A percentile compares a stretch with the other conserved stretches of the same genome.
Conservation (phyloP, 257 asterid species). For the Nicotiana tomentosiformis region DNA sequence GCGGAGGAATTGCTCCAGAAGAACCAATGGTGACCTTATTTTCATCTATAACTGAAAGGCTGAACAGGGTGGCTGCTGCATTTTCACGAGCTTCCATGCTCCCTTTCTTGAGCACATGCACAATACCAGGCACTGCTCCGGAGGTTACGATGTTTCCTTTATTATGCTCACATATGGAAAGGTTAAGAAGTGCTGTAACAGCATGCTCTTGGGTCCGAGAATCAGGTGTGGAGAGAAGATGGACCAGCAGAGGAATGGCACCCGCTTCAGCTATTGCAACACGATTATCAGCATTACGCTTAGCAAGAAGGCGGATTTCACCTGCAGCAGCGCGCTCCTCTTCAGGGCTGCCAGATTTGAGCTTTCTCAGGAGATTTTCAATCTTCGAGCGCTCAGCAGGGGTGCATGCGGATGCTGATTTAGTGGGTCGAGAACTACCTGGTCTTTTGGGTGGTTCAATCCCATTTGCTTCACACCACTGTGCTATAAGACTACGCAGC, state of each 20-base stretch:
- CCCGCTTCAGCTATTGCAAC: conserved; percentile 14
- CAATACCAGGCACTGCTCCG: conserved; percentile 16
- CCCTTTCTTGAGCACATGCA: conserved; percentile 13
- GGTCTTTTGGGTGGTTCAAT: conserved; percentile 12
- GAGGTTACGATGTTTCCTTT: conserved; percentile 14
- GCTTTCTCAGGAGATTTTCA: conserved; percentile 8
- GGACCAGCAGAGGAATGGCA: conserved; percentile 15
- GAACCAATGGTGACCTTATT: conserved; percentile 17
- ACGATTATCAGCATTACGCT: conserved; percentile 4
- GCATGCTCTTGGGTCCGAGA: conserved; percentile 14
- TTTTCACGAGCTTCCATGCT: conserved; percentile 18
- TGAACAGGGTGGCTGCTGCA: conserved; percentile 25
- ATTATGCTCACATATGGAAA: conserved; percentile 18
- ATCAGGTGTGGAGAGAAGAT: conserved; percentile 8
- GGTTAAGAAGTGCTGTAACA: conserved; percentile 19
- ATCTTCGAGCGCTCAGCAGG: conserved; percentile 5
- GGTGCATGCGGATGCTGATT: conserved; percentile 3
- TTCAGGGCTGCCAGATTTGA: conserved; percentile 10
- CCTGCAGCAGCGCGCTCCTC: conserved; percentile 13
- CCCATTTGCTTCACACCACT: conserved; percentile 17
- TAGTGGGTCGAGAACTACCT: neutral
- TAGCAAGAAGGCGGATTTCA: conserved; percentile 15
- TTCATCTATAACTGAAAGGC: conserved; percentile 18
- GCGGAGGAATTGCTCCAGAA: conserved; percentile 17
- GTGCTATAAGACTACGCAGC: conserved; percentile 14